A percentile compares a stretch with the other conserved stretches of the same genome.
Conservation (phyloP, 108 stramenopile genomes). For the Pinguiococcus pyrenoidosus region DNA sequence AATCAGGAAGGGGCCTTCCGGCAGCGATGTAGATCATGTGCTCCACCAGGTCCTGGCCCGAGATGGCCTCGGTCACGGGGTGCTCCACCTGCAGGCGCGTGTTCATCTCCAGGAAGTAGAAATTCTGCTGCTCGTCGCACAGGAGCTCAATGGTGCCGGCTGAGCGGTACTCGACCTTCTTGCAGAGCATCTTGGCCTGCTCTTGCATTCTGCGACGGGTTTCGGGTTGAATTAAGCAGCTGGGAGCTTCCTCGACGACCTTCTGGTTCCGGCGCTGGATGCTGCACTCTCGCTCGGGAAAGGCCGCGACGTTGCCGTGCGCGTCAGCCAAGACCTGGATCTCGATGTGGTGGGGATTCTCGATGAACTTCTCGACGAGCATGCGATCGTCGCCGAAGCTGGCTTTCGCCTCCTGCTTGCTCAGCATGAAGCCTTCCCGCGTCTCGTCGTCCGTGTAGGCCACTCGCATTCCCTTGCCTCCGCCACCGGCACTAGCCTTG, state of each 20-base stretch:
- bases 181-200: conserved; percentile 57
- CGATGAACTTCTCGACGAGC: conserved; percentile 89
- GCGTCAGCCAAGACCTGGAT: conserved; percentile 83
- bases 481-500: conserved; percentile 91
- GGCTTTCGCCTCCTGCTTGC: conserved; percentile 62
- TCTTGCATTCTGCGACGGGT: conserved; percentile 65
- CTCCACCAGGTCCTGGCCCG: conserved; percentile 76
- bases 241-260: conserved; percentile 87
- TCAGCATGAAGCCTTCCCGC: conserved; percentile 55
- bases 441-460: conserved; percentile 62
- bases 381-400: conserved; percentile 86
- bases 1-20: conserved; percentile 18
- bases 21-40: conserved; percentile 76
- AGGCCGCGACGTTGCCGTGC: conserved; percentile 58
- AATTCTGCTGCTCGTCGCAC: conserved; percentile 66
- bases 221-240: conserved; percentile 42
- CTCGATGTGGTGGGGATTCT: conserved; percentile 91
- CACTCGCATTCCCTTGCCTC: conserved; percentile 97
- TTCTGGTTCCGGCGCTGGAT: conserved; percentile 97
- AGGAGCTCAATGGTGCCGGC: conserved; percentile 97
- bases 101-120: conserved; percentile 98
- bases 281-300: conserved; percentile 85
- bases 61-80: conserved; percentile 85
- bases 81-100: conserved; percentile 60
- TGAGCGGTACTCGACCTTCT: conserved; percentile 59